Percentiles rank a stretch among this genome's conserved stretches.
These are phyloP conservation scores for Aegilops longissima DNA, from an alignment of 176 grass and related monocot genomes.

Conservation along the genomic window DNA sequence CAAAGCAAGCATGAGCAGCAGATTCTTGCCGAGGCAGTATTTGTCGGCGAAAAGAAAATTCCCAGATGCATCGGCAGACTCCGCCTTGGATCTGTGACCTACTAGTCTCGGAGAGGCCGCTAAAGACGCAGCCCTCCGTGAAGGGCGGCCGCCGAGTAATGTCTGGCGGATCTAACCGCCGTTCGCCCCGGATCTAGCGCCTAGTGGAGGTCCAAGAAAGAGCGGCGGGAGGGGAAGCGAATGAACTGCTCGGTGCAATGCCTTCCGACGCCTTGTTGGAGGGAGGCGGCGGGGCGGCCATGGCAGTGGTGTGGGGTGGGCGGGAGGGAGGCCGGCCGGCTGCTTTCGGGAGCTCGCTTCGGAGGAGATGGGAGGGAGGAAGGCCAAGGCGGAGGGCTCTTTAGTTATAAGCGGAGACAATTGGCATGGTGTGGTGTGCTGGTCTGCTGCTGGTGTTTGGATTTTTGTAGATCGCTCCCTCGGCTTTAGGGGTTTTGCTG, in stretches of 20 bases:
- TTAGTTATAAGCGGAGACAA: background rate
- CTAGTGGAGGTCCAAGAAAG: background rate
- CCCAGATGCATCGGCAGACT: too few species aligned
- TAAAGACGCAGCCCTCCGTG: background rate
- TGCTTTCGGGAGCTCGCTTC: background rate
- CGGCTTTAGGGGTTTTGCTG: rapidly evolving
- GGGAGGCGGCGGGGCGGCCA: too few species aligned
- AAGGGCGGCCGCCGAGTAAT: background rate
- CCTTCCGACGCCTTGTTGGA: too few species aligned
- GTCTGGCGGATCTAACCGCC: slow-evolving; percentile 14
- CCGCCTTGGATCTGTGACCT: too few species aligned
- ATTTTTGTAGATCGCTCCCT: background rate
- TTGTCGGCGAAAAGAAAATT: background rate
- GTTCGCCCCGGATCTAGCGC: slow-evolving; percentile 18
- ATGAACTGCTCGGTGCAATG: too few species aligned
- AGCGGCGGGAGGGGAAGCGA: background rate
- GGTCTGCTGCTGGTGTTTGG: background rate
- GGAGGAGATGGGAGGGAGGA: background rate
- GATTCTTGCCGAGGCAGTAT: background rate
- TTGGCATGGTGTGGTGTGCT: background rate
- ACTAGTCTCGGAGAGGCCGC: background rate
- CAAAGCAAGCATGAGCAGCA: background rate
- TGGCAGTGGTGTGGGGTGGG: too few species aligned
- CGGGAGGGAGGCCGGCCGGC: background rate
- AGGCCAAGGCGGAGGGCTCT: background rate